phyloP scores from a whole-genome alignment of 1,284 basidiomycete species.

The Cryptococcus jaspeensis region DNA sequence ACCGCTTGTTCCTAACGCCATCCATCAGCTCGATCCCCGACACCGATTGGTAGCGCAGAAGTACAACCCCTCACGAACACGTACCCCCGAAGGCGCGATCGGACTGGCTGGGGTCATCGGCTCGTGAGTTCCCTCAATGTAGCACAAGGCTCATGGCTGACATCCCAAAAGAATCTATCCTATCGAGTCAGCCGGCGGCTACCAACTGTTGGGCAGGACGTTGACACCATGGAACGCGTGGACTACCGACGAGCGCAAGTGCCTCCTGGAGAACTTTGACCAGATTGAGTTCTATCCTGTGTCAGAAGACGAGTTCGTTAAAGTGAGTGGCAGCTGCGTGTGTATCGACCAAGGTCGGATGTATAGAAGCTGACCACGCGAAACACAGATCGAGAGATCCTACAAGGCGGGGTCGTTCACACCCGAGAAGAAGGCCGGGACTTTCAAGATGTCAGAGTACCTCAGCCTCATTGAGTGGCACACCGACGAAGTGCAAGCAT shows the following conservation, averaged over 20 bases:
- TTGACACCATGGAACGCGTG: conserved; percentile 2
- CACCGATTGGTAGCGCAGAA: background rate
- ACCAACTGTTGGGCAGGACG: conserved; percentile 1
- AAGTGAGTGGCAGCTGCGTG: background rate
- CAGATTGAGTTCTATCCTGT: conserved; percentile 2
- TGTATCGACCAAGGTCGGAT: too few relatives aligned
- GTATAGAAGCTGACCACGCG: background rate
- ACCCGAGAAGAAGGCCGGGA: background rate
- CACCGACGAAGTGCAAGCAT: background rate
- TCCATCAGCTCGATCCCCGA: background rate
- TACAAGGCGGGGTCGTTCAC: background rate
- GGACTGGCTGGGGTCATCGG: conserved; percentile 1
- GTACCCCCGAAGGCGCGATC: background rate
- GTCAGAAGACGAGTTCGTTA: background rate
- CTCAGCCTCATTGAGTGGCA: background rate
- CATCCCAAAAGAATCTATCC: conserved; percentile 4
- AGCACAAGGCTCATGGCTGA: too few relatives aligned
- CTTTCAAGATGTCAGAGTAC: background rate
- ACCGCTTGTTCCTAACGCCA: background rate
- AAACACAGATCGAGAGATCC: background rate
- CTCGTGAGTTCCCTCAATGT: background rate
- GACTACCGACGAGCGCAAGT: background rate
- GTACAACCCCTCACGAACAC: conserved; percentile 2
- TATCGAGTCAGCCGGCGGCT: conserved; percentile 1
- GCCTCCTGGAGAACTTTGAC: background rate